Percentiles rank a stretch among this genome's conserved stretches.
phyloP scores from a whole-genome alignment of 2,329 filamentous ascomycete genomes.

The Malbranchea cinnamomea region DNA sequence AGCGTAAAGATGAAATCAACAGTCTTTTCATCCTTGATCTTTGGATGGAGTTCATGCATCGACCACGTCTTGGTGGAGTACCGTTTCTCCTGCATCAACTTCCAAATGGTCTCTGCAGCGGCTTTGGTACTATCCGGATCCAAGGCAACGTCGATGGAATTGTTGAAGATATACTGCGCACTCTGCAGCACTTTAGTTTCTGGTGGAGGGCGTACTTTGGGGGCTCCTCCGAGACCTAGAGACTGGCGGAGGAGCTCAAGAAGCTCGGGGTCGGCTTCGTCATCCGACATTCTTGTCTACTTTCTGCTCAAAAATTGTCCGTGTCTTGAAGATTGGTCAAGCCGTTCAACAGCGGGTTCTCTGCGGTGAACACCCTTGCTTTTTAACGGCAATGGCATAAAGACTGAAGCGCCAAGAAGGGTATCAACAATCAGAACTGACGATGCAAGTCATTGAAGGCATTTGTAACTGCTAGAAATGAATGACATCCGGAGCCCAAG shows the following conservation, averaged over 20 bases:
- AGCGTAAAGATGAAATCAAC: slow-evolving; percentile 93
- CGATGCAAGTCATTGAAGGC: too few relatives aligned
- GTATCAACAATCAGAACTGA: too few relatives aligned
- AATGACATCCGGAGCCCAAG: too few relatives aligned
- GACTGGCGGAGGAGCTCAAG: slow-evolving; percentile 74
- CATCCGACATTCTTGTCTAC: slow-evolving; percentile 63
- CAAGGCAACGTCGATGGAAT: slow-evolving; percentile 82
- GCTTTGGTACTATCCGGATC: slow-evolving; percentile 69
- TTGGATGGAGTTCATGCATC: slow-evolving; percentile 77
- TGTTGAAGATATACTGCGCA: slow-evolving; percentile 79
- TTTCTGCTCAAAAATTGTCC: too few relatives aligned
- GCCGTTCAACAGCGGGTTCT: too few relatives aligned
- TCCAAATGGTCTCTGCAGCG: slow-evolving; percentile 65
- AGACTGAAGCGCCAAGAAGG: too few relatives aligned
- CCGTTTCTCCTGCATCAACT: slow-evolving; percentile 64
- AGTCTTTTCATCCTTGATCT: slow-evolving; percentile 61
- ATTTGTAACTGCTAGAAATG: too few relatives aligned
- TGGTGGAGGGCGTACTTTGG: slow-evolving; percentile 40
- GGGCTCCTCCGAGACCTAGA: slow-evolving; percentile 46
- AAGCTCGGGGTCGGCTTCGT: slow-evolving; percentile 79
- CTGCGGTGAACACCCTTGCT: too few relatives aligned
- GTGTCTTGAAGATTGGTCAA: too few relatives aligned
- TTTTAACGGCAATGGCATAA: too few relatives aligned
- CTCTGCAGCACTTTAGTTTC: slow-evolving; percentile 71
- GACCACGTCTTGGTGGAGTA: slow-evolving; percentile 83